Evolutionary conservation across 495 filamentous ascomycete species (phyloP), one percentile per base, ranked within the genome.

Genomic region (Aspergillus hancockii): DNA sequence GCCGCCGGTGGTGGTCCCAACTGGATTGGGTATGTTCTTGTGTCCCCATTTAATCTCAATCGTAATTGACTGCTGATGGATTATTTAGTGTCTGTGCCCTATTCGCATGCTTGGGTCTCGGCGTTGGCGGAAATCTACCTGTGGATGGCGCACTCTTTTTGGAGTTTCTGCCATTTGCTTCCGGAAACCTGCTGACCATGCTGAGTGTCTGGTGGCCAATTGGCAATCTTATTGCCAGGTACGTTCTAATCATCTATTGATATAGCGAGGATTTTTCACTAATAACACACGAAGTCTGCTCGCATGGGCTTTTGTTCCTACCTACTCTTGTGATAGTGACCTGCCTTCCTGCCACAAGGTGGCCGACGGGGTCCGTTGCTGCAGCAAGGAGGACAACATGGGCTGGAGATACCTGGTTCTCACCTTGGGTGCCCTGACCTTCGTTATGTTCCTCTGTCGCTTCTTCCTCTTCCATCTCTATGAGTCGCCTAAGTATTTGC

Each of bases 401-500:
- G 91, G 91, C 51, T 95, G 91, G 91, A 79, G 91, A 36, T 96
- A 92, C 61, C 79, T 93, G 54, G 74, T 88, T 59, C 75, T 90
- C 43, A 80, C 84, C 8, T 78, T 91, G 55, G 91, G 91, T 30
- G 86, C 84, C 4, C 68, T 94, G 23, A 92, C 90, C 1, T 76
- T 93, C 30, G 54, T 81, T 55, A 82, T 84, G 78, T 93, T 91
- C 69, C 52, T 85, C 47, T 70, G 85, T 30, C 88, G 91, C 8
- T 91, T 92, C 74, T 79, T 90, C 60, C 74, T 85, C 52, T 95
- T 95, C 73, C 85, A 87, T 36, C 82, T 95, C 18, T 90, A 84
- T 68, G 91, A 94, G 71, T 90, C 87, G 8, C 91, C 91, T 23
- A 95, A 93, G 71, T 93, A 82, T 65, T 69, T 92, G 32, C 87